Evolutionary conservation across 306 rosid species (phyloP), one percentile per base, ranked within the genome.

Genomic region (Rosa lucieae): DNA sequence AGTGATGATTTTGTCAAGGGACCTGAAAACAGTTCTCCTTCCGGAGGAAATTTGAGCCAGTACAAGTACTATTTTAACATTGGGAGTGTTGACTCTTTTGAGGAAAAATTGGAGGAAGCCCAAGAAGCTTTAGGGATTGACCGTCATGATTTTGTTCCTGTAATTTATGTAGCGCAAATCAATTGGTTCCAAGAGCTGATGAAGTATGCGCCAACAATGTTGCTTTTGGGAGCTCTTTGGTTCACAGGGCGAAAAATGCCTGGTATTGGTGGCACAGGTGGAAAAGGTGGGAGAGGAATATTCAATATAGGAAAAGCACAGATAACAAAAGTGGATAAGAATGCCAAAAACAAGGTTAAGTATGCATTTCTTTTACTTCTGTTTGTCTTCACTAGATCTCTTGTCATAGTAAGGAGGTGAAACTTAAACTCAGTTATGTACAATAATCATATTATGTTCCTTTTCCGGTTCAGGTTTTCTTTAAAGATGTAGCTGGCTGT

Each of bases 401-500:
- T 46, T 75, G 32, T 62, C 59, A 44, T 29, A 1, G 47, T 46
- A 20, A 10, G 26, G n/a, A 46, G 59, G 59, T 75, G 44, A 75
- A 75, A 75, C 71, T 26, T 75, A 62, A 48, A 46, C 20, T 7
- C 44, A 61, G 26, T 29, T 44, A 43, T 59, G 47, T 56, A 43
- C 62, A 80, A 69, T 66, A 35, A 56, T 10, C 29, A 44, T 21
- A 18, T 39, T 26, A 13, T 74, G 65, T 61, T 72, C 39, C 53
- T 51, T 32, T 65, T 43, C 70, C 76, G 73, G 67, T 81, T 67
- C 86, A 95, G 99, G 74, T 91, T 43, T 91, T 75, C 83, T 95
- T 92, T 81, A 92, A 89, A 84, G 99, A 92, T 84, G 98, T 95
- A 77, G 99, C 99, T 77, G 99, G 99, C 23, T 95, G 99, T 67